phyloP scores from a whole-genome alignment of 805 yeast species.

The Saturnispora gosingensis region DNA sequence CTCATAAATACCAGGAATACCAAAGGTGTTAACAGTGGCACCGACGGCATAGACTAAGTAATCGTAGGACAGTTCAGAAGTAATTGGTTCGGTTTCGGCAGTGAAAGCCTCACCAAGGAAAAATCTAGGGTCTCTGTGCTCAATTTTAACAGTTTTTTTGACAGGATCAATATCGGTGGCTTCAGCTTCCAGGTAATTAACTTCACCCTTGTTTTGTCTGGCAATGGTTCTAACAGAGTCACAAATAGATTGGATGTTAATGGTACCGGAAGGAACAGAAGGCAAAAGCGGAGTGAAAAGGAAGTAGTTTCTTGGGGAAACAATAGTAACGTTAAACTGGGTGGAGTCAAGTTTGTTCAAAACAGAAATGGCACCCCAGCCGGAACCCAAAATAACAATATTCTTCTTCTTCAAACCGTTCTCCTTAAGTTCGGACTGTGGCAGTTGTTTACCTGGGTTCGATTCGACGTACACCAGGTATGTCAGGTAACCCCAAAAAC shows the following conservation, averaged over 20 bases:
- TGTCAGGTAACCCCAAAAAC: slow-evolving; percentile 48
- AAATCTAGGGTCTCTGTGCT: slow-evolving; percentile 45
- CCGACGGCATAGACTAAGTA: slow-evolving; percentile 90
- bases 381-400: slow-evolving; percentile 77
- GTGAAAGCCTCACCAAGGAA: slow-evolving; percentile 46
- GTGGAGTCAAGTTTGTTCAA: slow-evolving; percentile 80
- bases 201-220: slow-evolving; percentile 67
- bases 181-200: slow-evolving; percentile 80
- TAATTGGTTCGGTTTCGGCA: slow-evolving; percentile 35
- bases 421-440: slow-evolving; percentile 40
- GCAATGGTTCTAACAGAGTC: slow-evolving; percentile 88
- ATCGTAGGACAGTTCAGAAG: slow-evolving; percentile 53
- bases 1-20: slow-evolving; percentile 89
- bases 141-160: slow-evolving; percentile 53
- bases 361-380: slow-evolving; percentile 90
- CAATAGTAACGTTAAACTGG: slow-evolving; percentile 77
- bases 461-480: slow-evolving; percentile 57
- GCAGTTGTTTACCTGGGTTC: slow-evolving; percentile 49
- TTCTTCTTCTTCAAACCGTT: slow-evolving; percentile 58
- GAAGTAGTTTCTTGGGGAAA: slow-evolving; percentile 92
- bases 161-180: slow-evolving; percentile 75
- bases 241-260: slow-evolving; percentile 81
- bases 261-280: slow-evolving; percentile 89
- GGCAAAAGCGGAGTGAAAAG: slow-evolving; percentile 94
- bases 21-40: slow-evolving; percentile 89